Evolutionary conservation across 2,329 filamentous ascomycete genomes (phyloP), one percentile per base, ranked within the genome.

Genomic region (Botrytis aclada): DNA sequence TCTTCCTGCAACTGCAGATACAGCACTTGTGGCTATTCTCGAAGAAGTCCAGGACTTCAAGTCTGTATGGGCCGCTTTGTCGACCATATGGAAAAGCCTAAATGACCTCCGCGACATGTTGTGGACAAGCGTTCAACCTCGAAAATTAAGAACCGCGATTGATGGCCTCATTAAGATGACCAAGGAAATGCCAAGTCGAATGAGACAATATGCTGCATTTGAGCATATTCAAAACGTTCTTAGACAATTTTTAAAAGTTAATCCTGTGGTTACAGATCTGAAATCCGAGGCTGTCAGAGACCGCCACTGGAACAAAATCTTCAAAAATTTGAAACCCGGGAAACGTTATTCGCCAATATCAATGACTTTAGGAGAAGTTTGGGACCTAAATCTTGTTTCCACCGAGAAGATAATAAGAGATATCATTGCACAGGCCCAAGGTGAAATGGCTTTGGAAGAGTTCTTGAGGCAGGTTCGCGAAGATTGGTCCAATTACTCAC

Each of bases 151-250:
- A 54, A 89, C 93, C 78, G 93, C 93, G 75, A 91, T 99, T 69
- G 95, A 99, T 80, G 91, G 92, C 65, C 88, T 98, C 70, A 93
- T 98, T 82, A 97, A 97, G 85, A 97, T 97, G 88, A 98, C 95
- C 51, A 98, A 97, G 84, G 95, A 98, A 75, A 98, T 99, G 96
- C 96, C 97, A 0, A 97, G 94, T 83, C 91, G 96, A 74, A 98
- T 99, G 95, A 91, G 97, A 74, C 97, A 99, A 80, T 99, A 99
- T 82, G 95, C 97, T 78, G 97, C 97, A n/a, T 99, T 99, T 81
- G 97, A 99, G 82, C 95, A 99, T 80, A 94, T 99, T 56, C 97
- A 99, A 81, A 94, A 90, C 76, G 93, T 97, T 43, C 88, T 99
- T 58, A 92, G 94, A 62, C 91, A 95, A 75, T 88, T 97, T 66